Conservation (phyloP, 1,284 basidiomycete species). For the Ganoderma sinense region DNA sequence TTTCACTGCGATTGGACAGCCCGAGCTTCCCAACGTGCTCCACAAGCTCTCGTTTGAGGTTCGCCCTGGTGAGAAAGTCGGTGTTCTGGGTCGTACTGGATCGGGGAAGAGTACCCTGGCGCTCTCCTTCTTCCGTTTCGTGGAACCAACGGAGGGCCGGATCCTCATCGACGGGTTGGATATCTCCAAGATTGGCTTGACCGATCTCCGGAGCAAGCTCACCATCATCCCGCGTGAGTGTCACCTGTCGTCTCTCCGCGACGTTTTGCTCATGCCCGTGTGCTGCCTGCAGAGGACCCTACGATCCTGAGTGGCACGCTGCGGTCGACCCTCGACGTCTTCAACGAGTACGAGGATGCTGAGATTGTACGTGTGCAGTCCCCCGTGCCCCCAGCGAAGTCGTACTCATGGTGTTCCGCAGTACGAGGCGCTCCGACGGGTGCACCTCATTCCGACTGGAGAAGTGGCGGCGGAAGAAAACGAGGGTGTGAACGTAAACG, state of each 20-base stretch:
- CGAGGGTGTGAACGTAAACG: constrained; percentile 76
- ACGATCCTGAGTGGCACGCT: constrained; percentile 89
- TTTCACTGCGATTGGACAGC: constrained; percentile 48
- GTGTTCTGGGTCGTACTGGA: constrained; percentile 91
- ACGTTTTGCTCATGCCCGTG: constrained; percentile 1
- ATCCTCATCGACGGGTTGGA: constrained; percentile 92
- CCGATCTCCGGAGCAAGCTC: constrained; percentile 83
- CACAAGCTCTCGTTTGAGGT: constrained; percentile 85
- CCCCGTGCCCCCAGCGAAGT: background rate
- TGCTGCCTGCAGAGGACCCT: constrained; percentile 66
- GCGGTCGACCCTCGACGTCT: constrained; percentile 88
- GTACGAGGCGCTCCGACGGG: constrained; percentile 89
- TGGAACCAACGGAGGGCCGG: constrained; percentile 84
- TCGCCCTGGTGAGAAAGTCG: constrained; percentile 83
- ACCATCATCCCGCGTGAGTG: constrained; percentile 92
- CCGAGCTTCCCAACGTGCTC: constrained; percentile 86
- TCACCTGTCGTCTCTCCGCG: background rate
- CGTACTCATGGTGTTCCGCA: constrained; percentile 38
- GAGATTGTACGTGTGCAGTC: constrained; percentile 66
- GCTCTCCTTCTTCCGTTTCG: constrained; percentile 94
- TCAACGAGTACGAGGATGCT: constrained; percentile 85
- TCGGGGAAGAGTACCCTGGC: constrained; percentile 92
- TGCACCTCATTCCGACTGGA: constrained; percentile 81
- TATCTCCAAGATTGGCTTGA: constrained; percentile 86
- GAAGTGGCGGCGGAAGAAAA: constrained; percentile 55